phyloP scores from a whole-genome alignment of 148 eudicot genomes.

The Silene conica region DNA sequence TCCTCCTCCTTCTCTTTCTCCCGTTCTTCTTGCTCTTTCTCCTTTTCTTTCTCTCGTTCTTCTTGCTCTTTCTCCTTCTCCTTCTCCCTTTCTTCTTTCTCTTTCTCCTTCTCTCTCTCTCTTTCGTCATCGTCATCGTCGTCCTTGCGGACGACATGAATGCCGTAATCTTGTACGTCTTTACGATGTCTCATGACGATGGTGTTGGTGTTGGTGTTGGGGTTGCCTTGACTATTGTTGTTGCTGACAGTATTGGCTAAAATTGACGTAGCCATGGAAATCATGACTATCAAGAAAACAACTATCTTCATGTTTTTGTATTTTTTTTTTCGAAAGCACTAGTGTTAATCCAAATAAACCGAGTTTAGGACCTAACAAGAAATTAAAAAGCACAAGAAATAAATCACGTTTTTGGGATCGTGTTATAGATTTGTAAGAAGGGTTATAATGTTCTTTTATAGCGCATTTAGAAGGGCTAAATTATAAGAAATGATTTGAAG shows the following conservation, averaged over 20 bases:
- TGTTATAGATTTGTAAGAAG: not conserved
- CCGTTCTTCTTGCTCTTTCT: not conserved
- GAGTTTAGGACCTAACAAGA: no score
- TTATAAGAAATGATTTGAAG: not conserved
- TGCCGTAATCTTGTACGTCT: not conserved
- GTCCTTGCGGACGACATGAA: not conserved
- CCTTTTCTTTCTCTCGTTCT: not conserved
- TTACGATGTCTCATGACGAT: not conserved
- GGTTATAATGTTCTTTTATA: not conserved
- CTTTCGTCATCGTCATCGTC: not conserved
- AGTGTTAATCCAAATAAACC: no score
- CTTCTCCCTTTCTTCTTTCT: not conserved
- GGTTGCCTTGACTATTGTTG: not conserved
- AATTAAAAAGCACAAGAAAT: no score
- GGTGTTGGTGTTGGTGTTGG: not conserved
- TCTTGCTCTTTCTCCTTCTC: not conserved
- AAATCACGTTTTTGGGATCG: no score
- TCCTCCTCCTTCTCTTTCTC: not conserved
- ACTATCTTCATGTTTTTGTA: slow-evolving; percentile 14
- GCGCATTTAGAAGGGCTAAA: not conserved
- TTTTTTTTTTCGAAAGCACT: no score
- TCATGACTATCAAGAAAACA: slow-evolving; percentile 8
- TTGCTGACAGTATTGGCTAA: not conserved
- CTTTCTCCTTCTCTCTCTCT: not conserved
- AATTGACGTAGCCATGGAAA: not conserved